Conservation (phyloP, 2,329 filamentous ascomycete genomes). For the Fusarium sp. region DNA sequence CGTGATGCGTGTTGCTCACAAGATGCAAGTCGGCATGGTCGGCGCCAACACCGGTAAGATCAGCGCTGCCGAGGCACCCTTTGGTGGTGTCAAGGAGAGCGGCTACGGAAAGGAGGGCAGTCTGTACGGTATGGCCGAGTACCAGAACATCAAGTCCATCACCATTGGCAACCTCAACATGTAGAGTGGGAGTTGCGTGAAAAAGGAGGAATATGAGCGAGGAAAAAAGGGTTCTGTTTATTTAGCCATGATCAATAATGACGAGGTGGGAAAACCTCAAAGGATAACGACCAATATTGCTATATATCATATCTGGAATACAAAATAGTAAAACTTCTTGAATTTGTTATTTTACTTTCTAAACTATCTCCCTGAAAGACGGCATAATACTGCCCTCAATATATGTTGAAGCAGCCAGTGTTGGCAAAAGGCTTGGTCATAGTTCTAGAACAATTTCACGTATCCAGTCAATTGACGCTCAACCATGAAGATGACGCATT, state of each 20-base stretch:
- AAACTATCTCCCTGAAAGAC: too few species aligned
- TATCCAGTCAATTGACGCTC: neutral
- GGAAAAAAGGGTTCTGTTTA: constrained; percentile 32
- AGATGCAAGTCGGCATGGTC: constrained; percentile 75
- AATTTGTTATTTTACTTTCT: neutral
- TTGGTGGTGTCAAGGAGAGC: constrained; percentile 54
- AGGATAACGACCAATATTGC: constrained; percentile 20
- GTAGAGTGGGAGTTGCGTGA: constrained; percentile 16
- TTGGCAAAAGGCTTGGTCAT: neutral
- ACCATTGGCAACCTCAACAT: constrained; percentile 48
- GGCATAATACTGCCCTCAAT: too few species aligned
- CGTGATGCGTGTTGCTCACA: constrained; percentile 61
- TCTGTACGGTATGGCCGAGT: constrained; percentile 61
- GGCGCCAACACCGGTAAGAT: constrained; percentile 61
- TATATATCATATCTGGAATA: constrained; percentile 9
- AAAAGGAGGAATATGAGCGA: constrained; percentile 2
- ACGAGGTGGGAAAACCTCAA: constrained; percentile 34
- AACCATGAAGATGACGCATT: neutral
- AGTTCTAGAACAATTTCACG: neutral
- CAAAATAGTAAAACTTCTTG: constrained; percentile 23
- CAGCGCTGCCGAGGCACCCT: constrained; percentile 52
- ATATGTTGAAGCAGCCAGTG: neutral
- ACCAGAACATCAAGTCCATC: constrained; percentile 62
- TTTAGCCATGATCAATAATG: constrained; percentile 45
- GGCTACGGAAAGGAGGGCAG: constrained; percentile 56